These are phyloP conservation scores for Aspergillus luchuensis DNA, from an alignment of 2,329 filamentous ascomycete species.

Conservation along the genomic window DNA sequence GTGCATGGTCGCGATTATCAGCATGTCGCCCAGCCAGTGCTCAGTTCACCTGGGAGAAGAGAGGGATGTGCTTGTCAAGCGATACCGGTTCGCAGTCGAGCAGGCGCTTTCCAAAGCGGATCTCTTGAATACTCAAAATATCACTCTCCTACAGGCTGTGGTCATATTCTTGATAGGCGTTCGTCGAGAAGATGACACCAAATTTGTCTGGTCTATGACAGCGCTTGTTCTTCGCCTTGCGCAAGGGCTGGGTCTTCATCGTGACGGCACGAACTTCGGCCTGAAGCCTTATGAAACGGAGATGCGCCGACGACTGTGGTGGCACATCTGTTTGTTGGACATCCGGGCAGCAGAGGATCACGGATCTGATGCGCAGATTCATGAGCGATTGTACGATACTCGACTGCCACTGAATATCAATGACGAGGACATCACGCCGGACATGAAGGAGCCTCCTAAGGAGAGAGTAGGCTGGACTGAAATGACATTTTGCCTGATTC, in stretches of 20 bases:
- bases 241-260: conserved; percentile 52
- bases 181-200: conserved; percentile 43
- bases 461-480: conserved; percentile 57
- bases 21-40: conserved; percentile 46
- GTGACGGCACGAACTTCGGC: conserved; percentile 53
- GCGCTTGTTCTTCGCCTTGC: conserved; percentile 47
- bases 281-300: conserved; percentile 54
- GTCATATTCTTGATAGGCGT: conserved; percentile 61
- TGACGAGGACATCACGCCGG: conserved; percentile 53
- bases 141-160: conserved; percentile 64
- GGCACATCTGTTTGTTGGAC: conserved; percentile 53
- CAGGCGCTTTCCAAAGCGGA: conserved; percentile 65
- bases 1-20: conserved; percentile 59
- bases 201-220: conserved; percentile 48
- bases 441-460: conserved; percentile 51
- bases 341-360: conserved; percentile 53
- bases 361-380: conserved; percentile 49
- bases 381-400: conserved; percentile 50
- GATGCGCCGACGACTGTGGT: conserved; percentile 56
- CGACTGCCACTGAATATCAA: conserved; percentile 55
- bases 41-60: conserved; percentile 54
- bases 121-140: conserved; percentile 63
- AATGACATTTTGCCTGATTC: conserved; percentile 53
- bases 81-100: conserved; percentile 65
- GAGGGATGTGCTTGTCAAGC: conserved; percentile 51